Conservation (phyloP, 768 basidiomycete genomes). For the Boletus rubescentipes region DNA sequence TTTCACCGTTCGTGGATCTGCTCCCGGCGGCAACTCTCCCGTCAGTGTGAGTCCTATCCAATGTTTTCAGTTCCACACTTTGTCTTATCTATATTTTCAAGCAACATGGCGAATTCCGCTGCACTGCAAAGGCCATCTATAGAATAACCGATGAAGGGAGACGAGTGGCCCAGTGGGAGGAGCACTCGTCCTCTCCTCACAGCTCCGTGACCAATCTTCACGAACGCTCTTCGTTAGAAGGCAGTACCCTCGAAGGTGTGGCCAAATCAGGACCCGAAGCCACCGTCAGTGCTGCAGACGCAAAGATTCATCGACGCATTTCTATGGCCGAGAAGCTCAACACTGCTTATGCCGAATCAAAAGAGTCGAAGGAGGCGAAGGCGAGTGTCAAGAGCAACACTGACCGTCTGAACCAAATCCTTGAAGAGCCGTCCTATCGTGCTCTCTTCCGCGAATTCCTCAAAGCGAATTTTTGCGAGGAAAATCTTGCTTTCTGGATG, state of each 20-base stretch:
- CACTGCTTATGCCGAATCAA: slow-evolving; percentile 45
- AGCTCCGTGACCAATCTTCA: slow-evolving; percentile 64
- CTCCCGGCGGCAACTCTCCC: slow-evolving; percentile 71
- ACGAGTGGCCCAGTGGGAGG: slow-evolving; percentile 83
- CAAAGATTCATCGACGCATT: slow-evolving; percentile 75
- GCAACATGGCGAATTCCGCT: slow-evolving; percentile 96
- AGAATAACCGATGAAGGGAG: slow-evolving; percentile 91
- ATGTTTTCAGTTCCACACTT: neutral
- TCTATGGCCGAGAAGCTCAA: slow-evolving; percentile 76
- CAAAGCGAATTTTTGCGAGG: slow-evolving; percentile 94
- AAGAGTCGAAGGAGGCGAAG: slow-evolving; percentile 45
- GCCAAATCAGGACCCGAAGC: slow-evolving; percentile 28
- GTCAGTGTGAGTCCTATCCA: slow-evolving; percentile 54
- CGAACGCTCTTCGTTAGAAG: slow-evolving; percentile 62
- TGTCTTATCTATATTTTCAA: slow-evolving; percentile 32
- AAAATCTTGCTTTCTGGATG: slow-evolving; percentile 96
- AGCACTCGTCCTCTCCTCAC: slow-evolving; percentile 52
- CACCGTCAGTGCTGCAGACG: slow-evolving; percentile 38
- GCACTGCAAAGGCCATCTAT: slow-evolving; percentile 94
- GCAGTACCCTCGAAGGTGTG: slow-evolving; percentile 22
- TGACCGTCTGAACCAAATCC: slow-evolving; percentile 85
- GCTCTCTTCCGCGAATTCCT: slow-evolving; percentile 94
- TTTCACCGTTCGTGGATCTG: slow-evolving; percentile 84
- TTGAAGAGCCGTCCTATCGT: slow-evolving; percentile 88
- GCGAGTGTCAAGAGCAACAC: slow-evolving; percentile 84